Evolutionary conservation across 108 stramenopile species (phyloP), one percentile per base, ranked within the genome.

Genomic region (Mediolabrus comicus): DNA sequence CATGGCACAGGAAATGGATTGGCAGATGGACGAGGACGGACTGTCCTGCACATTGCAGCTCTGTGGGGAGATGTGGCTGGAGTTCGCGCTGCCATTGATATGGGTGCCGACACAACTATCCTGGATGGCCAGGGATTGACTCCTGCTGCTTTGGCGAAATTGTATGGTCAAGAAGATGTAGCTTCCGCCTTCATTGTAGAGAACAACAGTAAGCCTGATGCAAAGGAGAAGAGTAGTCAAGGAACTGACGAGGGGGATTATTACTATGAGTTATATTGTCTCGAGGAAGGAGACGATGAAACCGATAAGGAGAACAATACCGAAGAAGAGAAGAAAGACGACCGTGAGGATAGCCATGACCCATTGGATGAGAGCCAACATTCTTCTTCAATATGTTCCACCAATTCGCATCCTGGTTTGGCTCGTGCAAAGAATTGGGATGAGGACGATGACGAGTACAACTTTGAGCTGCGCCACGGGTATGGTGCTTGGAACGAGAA

Each of bases 401-500:
- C 33, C 11, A 61, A 62, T 36, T 67, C 60, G 30, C 53, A 55
- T 3, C 71, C 71, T 25, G 71, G 62, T 54, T 51, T 71, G 60
- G 55, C 65, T 17, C 70, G 65, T 19, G 24, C 69, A 22, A 58
- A 49, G 24, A 27, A 57, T 38, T 56, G 63, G 53, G 69, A 75
- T 9, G 74, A 72, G 17, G 71, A 72, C 28, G 69, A 73, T 29
- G 64, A 54, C 53, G 52, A 59, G 11, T 58, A 31, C 31, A 34
- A 27, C 16, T 64, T 87, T 31, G 83, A 89, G 53, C 57, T 94
- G 31, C 41, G 62, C 1, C 65, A 78, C n/a, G 92, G 92, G 14
- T 79, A 89, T 17, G 92, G 87, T 0, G 90, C 82, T 56, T 90
- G 89, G 88, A 84, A 81, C 14, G 82, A 88, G 55, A 67, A 80